Evolutionary conservation across 148 eudicot species (phyloP), one percentile per base, ranked within the genome.

Genomic region (Diospyros lotus): DNA sequence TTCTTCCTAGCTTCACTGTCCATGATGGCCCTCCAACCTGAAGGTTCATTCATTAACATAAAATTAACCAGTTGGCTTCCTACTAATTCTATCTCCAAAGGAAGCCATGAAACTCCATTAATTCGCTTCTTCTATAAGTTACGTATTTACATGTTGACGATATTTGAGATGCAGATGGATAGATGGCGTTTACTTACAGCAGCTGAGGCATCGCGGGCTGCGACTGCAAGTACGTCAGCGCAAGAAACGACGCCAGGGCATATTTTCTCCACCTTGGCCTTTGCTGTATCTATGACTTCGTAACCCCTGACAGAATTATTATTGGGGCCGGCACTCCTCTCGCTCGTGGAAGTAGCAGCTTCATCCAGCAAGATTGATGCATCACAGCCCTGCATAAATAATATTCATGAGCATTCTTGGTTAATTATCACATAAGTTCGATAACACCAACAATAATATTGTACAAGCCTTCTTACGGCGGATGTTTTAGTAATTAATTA

Each of bases 11-110:
- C 44, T 73, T 77, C 46, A 84, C 86, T 3, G 75, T 68, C 86
- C 86, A 84, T 41, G 83, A 77, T 14, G 81, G 84, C 15, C 86
- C 84, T 28, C 80, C 79, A 7, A 77, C 80, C 86, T 77, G 66
- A 28, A 28, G 28, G 28, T 28, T 28, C 28, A 45, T 15, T 41
- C 18, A 2, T 13, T 0, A 15, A 10, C 6, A 38, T 6, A 46
- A 42, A 58, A 39, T 28, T 28, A 28, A 28, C 28, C 28, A 28
- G 28, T 28, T 28, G 28, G 28, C 28, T 28, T 28, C 28, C 5
- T 6, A 8, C 13, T 4, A 1, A 0, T 13, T 5, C 28, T 18
- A 4, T 50, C 2, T 3, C 0, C 28, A 28, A 28, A 28, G 28
- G 28, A 28, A 28, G 28, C 28, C 28, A 28, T 28, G 28, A 28